A percentile compares a stretch with the other conserved stretches of the same genome.
Conservation (phyloP, 352 stramenopile genomes). For the Phytophthora cajani region DNA sequence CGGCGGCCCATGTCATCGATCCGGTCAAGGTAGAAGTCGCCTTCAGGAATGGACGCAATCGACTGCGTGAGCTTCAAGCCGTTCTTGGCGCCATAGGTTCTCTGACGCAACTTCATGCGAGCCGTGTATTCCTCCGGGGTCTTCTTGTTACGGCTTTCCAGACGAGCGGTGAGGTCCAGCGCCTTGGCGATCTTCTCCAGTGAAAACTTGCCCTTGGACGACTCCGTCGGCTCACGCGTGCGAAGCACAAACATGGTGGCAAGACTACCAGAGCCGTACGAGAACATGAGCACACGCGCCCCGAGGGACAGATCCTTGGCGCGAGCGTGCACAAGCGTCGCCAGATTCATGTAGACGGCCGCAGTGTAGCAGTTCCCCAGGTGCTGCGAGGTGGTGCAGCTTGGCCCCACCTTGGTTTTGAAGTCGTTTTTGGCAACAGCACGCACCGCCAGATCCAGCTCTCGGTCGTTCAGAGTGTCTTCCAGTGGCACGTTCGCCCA, state of each 20-base stretch:
- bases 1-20: conserved; percentile 92
- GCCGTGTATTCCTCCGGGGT: conserved; percentile 91
- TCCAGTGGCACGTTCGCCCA: conserved; percentile 85
- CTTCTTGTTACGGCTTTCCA: conserved; percentile 83
- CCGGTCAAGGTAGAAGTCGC: conserved; percentile 92
- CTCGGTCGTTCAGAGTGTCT: conserved; percentile 92
- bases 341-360: conserved; percentile 96
- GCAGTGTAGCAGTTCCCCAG: conserved; percentile 98
- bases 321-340: conserved; percentile 86
- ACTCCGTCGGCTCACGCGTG: conserved; percentile 25
- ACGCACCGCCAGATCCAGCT: conserved; percentile 91
- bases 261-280: conserved; percentile 96
- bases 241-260: conserved; percentile 93
- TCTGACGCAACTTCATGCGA: conserved; percentile 91
- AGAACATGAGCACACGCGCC: conserved; percentile 94
- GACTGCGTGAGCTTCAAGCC: conserved; percentile 77
- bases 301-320: conserved; percentile 52
- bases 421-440: conserved; percentile 80
- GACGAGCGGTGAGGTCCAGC: conserved; percentile 84
- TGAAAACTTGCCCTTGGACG: conserved; percentile 71
- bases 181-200: conserved; percentile 87
- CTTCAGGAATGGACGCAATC: conserved; percentile 65
- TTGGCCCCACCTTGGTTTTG: conserved; percentile 78
- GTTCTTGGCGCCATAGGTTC: conserved; percentile 64
- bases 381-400: conserved; percentile 86